These are phyloP conservation scores for Metschnikowia baotianmanensis DNA, from an alignment of 805 yeast genomes.

Conservation along the genomic window DNA sequence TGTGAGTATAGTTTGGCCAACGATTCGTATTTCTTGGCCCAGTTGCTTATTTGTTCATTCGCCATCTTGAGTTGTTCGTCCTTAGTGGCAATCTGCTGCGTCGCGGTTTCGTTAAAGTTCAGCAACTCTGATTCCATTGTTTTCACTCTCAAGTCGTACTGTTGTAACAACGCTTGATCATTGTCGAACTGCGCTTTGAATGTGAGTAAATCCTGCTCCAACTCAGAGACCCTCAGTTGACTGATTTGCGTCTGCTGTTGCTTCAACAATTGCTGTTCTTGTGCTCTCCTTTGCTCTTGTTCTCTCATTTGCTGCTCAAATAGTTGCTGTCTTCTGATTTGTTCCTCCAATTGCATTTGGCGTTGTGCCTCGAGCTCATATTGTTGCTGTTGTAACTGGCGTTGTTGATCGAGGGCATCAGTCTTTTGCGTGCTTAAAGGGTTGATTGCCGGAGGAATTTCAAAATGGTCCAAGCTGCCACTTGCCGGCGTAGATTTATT, in stretches of 20 bases:
- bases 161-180: conserved; percentile 79
- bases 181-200: conserved; percentile 80
- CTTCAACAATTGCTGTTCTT: conserved; percentile 63
- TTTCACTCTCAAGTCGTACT: conserved; percentile 83
- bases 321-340: conserved; percentile 66
- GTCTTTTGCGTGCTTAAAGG: conserved; percentile 51
- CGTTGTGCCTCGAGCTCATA: conserved; percentile 64
- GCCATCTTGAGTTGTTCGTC: conserved; percentile 66
- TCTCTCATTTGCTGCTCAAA: conserved; percentile 73
- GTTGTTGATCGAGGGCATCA: conserved; percentile 51
- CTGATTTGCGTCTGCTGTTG: conserved; percentile 71
- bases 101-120: conserved; percentile 59
- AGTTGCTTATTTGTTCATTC: conserved; percentile 71
- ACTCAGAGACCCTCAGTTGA: conserved; percentile 73
- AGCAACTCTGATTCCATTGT: conserved; percentile 71
- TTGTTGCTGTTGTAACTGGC: conserved; percentile 55
- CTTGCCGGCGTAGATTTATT: conserved; percentile 49
- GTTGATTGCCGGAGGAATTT: conserved; percentile 40
- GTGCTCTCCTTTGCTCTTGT: conserved; percentile 65
- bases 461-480: conserved; percentile 24
- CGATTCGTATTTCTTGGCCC: conserved; percentile 87
- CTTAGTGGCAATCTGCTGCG: conserved; percentile 70
- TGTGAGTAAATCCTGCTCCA: conserved; percentile 76
- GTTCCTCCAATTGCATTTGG: conserved; percentile 64
- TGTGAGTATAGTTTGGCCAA: conserved; percentile 88